Conservation (phyloP, 2,329 filamentous ascomycete species). For the Elsinoe fawcettii region DNA sequence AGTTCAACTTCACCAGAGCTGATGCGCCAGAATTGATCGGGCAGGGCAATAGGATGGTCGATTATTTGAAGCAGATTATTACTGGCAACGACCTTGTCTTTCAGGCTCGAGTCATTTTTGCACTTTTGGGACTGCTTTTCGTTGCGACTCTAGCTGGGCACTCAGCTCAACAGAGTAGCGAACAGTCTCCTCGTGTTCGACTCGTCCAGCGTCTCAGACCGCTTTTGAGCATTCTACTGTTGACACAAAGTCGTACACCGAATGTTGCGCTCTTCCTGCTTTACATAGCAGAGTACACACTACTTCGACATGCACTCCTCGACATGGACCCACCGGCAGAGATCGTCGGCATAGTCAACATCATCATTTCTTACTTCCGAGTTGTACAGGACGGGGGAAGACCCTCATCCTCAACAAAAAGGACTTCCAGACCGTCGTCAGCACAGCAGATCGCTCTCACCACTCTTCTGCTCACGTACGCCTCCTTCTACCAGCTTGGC, state of each 20-base stretch:
- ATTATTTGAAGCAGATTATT: not conserved
- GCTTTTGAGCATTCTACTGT: conserved; percentile 66
- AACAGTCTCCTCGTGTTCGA: conserved; percentile 15
- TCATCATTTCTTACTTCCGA: not conserved
- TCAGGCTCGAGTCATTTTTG: conserved; percentile 33
- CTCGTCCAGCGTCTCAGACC: conserved; percentile 31
- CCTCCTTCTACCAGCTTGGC: conserved; percentile 81
- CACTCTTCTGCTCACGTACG: conserved; percentile 68
- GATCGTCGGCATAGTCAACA: not conserved
- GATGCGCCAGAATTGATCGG: conserved; percentile 69
- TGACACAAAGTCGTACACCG: conserved; percentile 77
- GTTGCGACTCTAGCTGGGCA: conserved; percentile 25
- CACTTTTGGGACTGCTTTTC: conserved; percentile 26
- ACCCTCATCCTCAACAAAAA: too few species aligned
- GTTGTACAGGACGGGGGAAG: not conserved
- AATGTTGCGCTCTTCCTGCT: conserved; percentile 82
- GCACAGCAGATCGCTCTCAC: conserved; percentile 54
- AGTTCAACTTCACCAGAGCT: conserved; percentile 76
- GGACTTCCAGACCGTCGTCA: not conserved
- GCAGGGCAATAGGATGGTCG: conserved; percentile 20
- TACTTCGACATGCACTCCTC: conserved; percentile 28
- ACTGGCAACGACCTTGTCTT: conserved; percentile 23
- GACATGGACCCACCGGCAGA: conserved; percentile 2
- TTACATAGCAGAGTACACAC: conserved; percentile 52
- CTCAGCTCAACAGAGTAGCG: conserved; percentile 16